phyloP scores from a whole-genome alignment of 108 stramenopile genomes.

The Ochromonas danica region DNA sequence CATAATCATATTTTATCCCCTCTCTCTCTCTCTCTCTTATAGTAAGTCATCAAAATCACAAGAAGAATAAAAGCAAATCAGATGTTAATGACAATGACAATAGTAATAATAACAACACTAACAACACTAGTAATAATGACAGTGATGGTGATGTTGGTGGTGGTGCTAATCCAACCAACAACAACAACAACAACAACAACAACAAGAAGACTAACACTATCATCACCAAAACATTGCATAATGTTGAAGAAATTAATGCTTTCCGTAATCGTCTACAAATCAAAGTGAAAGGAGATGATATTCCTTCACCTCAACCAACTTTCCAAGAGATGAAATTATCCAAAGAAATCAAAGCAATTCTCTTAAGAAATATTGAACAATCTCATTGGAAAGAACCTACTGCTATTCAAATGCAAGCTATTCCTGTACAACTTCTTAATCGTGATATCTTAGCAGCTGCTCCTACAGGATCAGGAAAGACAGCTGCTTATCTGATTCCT shows the following conservation, averaged over 20 bases:
- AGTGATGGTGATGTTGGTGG: no score
- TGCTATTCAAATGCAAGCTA: conserved; percentile 85
- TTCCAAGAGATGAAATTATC: conserved; percentile 35
- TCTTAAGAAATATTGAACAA: conserved; percentile 72
- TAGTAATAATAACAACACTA: neutral
- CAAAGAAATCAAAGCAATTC: neutral
- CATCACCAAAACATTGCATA: no score
- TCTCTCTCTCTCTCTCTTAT: conserved; percentile 67
- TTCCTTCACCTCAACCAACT: conserved; percentile 41
- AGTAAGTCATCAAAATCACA: conserved; percentile 79
- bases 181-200: no score
- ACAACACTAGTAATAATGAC: neutral
- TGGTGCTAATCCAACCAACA: no score
- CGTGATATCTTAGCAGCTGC: conserved; percentile 81
- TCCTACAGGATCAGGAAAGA: conserved; percentile 89
- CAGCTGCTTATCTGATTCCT: conserved; percentile 79
- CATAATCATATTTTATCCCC: no score
- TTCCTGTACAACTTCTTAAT: conserved; percentile 67
- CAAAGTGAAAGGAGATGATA: conserved; percentile 48
- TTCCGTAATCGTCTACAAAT: conserved; percentile 54
- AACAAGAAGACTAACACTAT: no score
- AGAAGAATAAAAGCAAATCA: conserved; percentile 59
- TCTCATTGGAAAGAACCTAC: conserved; percentile 88
- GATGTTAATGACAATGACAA: neutral
- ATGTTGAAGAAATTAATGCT: conserved; percentile 50